Base-by-base conservation (phyloP, 176 grass and related monocot species). In the Alopecurus myosuroides region DNA sequence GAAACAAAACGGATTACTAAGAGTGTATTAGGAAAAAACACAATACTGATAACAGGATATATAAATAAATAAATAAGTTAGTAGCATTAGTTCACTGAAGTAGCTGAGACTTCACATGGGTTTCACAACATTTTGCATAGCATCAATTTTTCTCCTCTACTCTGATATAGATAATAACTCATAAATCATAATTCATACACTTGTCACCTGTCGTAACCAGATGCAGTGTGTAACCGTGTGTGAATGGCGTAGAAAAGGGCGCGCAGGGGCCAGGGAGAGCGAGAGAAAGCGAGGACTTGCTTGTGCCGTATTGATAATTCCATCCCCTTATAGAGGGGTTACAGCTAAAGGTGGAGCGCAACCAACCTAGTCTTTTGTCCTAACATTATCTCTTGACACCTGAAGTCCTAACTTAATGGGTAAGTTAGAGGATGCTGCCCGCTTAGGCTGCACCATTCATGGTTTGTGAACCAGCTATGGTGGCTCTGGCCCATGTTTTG, bases 1-100 rank as follows among this genome's bases (percentile, higher is more conserved):
- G 46, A 55, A 88, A 69, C 62, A 75, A 85, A 89, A 31, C 28
- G 50, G n/a, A 64, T 70, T 53, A 77, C 46, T 30, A 45, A 67
- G 49, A 78, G 14, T 11, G 20, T 76, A 80, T 33, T 44, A 82
- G 52, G 73, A 44, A 77, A 55, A 1, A 3, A 62, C 13, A 78
- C 46, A 61, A 53, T 33, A n/a, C n/a, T 9, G 33, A 81, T 77
- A 86, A 77, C 6, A 70, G 35, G 14, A 30, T 77, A 51, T 73
- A 45, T 33, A 66, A 61, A 86, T 34, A n/a, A n/a, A n/a, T 50
- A n/a, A n/a, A 77, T 39, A 31, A 50, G 14, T 75, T 50, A 74
- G 31, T 71, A 42, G 26, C 9, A 81, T 80, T 61, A 41, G 65
- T 82, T 30, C 44, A 74, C 74, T 65, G 34, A 76, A 88, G 31